phyloP scores from a whole-genome alignment of 495 filamentous ascomycete species.

The Ramalina peruviana region DNA sequence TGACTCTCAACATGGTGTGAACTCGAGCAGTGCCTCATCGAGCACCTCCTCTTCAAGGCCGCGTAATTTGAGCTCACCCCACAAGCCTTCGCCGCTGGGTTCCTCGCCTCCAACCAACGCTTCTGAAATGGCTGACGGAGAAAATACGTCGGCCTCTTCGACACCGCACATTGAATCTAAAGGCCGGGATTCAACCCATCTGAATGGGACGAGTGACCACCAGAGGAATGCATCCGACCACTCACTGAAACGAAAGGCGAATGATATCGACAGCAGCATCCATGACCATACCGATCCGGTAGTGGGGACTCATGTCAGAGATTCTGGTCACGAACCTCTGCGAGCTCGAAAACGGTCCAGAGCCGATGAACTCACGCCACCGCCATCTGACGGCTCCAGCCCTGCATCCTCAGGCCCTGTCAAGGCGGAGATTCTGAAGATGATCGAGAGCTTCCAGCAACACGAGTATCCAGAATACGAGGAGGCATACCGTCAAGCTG shows the following conservation, averaged over 20 bases:
- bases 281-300: slow-evolving; percentile 16
- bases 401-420: slow-evolving; percentile 29
- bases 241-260: slow-evolving; percentile 34
- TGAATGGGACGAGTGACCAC: slow-evolving; percentile 1
- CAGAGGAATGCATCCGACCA: slow-evolving; percentile 16
- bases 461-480: slow-evolving; percentile 48
- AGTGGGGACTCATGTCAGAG: slow-evolving; percentile 19
- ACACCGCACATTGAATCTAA: slow-evolving; percentile 9
- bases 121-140: slow-evolving; percentile 42
- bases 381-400: slow-evolving; percentile 32
- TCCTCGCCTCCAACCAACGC: slow-evolving; percentile 66
- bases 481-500: slow-evolving; percentile 44
- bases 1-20: too few relatives aligned
- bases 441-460: slow-evolving; percentile 46
- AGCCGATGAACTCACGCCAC: slow-evolving; percentile 26
- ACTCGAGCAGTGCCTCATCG: slow-evolving; percentile 5
- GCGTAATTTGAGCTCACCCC: slow-evolving; percentile 37
- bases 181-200: slow-evolving; percentile 4
- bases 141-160: slow-evolving; percentile 24
- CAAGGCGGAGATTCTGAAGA: slow-evolving; percentile 27
- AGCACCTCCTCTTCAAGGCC: slow-evolving; percentile 16
- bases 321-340: slow-evolving; percentile 23
- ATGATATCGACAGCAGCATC: slow-evolving; percentile 21
- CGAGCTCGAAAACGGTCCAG: slow-evolving; percentile 31
- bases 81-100: slow-evolving; percentile 61